Evolutionary conservation across 352 stramenopile species (phyloP), one percentile per base, ranked within the genome.

Genomic region (Pythium graminicola): DNA sequence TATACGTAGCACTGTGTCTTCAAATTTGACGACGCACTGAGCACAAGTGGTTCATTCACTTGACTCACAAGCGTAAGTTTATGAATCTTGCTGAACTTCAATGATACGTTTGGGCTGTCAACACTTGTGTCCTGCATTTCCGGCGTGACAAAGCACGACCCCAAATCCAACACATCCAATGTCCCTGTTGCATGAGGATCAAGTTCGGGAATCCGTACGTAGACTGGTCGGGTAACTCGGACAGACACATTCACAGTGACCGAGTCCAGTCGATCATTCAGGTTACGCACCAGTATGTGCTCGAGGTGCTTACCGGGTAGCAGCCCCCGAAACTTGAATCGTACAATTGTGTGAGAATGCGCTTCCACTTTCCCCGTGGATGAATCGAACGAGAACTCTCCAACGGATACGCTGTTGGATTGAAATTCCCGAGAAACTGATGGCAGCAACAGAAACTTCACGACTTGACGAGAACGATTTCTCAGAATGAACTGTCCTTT

Each of bases 1-100:
- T 85, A 95, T 6, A 95, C 81, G 46, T 93, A 95, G 51, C 85
- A 95, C 57, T 95, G 85, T 6, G 81, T 95, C 60, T 91, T 92
- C 42, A 95, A 49, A 57, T 95, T 95, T 13, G 82, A 93, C 17
- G 81, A 90, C 16, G 85, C 81, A 52, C 70, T 89, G 16, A 95
- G 46, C 28, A 93, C 54, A 23, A 95, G 60, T 2, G 73, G 66
- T 47, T 93, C 72, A 4, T 72, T 60, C 4, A 95, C 84, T 70
- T 95, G 81, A 54, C 77, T 93, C 23, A 84, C 64, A 20, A 95
- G 48, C 11, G 81, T 89, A 32, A 95, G 57, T 43, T 92, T 93
- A 64, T 87, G 81, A 20, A 90, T 69, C 62, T 95, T 95, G 60
- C 81, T 93, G 56, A 93, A 95, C 45, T 86, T 81, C 24, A 88